Evolutionary conservation across 306 rosid species (phyloP), one percentile per base, ranked within the genome.

Genomic region (Macrotyloma uniflorum): DNA sequence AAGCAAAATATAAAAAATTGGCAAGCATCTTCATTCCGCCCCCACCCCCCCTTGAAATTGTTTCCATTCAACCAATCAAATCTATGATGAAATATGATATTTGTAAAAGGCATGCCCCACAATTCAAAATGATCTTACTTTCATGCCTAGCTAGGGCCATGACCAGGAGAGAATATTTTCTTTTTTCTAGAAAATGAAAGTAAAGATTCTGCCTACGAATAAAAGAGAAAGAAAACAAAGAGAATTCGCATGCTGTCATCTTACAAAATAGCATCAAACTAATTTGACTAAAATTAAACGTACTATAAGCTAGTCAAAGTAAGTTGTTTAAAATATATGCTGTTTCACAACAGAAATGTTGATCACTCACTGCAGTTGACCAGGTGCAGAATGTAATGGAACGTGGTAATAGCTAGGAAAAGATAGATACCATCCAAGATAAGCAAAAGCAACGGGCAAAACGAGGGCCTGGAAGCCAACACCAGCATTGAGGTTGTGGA

Each of bases 401-500:
- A 45, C 1, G 4, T 23, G 8, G 1, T 19, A 54, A 12, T 14
- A 40, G 53, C 4, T 23, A 58, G 19, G 51, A 66, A 58, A 35
- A 74, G 51, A 11, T 85, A 74, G 45, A 11, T 85, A 92, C 98
- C 99, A 95, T 87, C 99, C 99, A 42, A 95, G 99, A 84, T 86
- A 95, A 57, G 99, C 86, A 43, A 92, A 95, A 74, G 98, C 99
- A 51, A 95, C 98, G 0, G 99, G 99, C 87, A 95, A 89, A 83
- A 95, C 68, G 20, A 95, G 79, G 15, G 99, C 98, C 65, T 95
- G 99, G 77, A 95, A 95, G 1, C 99, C 99, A 79, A 95, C 90
- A 5, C 99, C 99, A 11, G 99, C 99, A 75, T 95, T 93, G 86
- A 95, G 99, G 83, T 95, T 95, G 65, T 95, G 99, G 77, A 95